A percentile compares a stretch with the other conserved stretches of the same genome.
Evolutionary conservation across 1,139 yeast genomes (phyloP).

Genomic region (Fermentozyma sake): DNA sequence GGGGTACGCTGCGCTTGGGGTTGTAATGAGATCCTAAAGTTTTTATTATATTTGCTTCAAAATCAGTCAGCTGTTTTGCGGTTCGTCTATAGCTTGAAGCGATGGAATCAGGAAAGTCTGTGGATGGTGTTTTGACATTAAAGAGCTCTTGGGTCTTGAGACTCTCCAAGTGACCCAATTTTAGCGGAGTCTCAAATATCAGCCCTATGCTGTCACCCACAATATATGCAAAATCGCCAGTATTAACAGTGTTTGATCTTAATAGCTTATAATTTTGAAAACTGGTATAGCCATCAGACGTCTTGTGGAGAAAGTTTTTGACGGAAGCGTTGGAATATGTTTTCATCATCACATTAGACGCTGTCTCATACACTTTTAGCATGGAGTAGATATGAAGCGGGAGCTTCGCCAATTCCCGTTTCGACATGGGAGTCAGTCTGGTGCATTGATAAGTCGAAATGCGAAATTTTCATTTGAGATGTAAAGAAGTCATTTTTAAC

Average conservation of each 20-base stretch:
- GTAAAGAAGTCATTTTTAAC: no score
- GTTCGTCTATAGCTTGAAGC: slow-evolving; percentile 10
- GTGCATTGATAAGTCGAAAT: no score
- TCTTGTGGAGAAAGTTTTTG: slow-evolving; percentile 11
- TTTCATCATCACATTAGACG: slow-evolving; percentile 4
- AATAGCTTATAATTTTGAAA: slow-evolving; percentile 18
- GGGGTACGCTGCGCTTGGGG: slow-evolving; percentile 17
- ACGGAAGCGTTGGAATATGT: slow-evolving; percentile 7
- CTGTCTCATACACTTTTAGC: slow-evolving; percentile 10
- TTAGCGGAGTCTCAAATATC: slow-evolving; percentile 15
- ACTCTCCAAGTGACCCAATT: slow-evolving; percentile 12
- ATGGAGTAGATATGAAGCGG: slow-evolving; percentile 13
- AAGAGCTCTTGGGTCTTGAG: slow-evolving; percentile 14
- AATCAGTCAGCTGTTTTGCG: slow-evolving; percentile 16
- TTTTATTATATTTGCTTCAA: slow-evolving; percentile 18
- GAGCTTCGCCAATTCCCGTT: slow-evolving; percentile 12
- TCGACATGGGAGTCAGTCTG: slow-evolving; percentile 12
- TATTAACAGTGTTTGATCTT: slow-evolving; percentile 10
- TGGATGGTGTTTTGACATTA: slow-evolving; percentile 3
- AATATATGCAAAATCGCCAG: slow-evolving; percentile 21
- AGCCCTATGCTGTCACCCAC: slow-evolving; percentile 13
- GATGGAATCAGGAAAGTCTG: slow-evolving; percentile 9
- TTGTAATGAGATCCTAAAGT: slow-evolving; percentile 18
- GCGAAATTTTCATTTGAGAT: no score
- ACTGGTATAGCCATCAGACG: slow-evolving; percentile 16